Conservation (phyloP, 306 rosid genomes). For the Castanopsis chinensis region DNA sequence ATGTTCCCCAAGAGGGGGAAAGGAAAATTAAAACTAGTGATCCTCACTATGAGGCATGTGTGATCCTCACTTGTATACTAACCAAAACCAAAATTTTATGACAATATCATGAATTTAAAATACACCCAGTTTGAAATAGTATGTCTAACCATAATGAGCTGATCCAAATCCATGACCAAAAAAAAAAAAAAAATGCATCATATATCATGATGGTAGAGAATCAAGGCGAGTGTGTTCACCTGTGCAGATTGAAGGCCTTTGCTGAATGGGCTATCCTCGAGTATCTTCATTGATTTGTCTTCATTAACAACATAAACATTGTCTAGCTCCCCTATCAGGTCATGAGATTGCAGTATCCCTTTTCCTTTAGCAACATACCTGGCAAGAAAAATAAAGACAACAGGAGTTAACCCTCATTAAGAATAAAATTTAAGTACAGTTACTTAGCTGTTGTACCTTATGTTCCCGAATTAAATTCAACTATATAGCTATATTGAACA, state of each 20-base stretch:
- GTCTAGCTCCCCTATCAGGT: conserved; percentile 30
- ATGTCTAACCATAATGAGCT: neutral
- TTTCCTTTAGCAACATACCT: conserved; percentile 46
- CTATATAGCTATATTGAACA: no score
- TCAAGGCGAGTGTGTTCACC: conserved; percentile 20
- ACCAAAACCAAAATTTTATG: no score
- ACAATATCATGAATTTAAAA: no score
- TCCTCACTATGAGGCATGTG: no score
- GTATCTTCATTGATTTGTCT: conserved; percentile 26
- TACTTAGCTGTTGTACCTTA: no score
- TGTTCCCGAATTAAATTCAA: no score
- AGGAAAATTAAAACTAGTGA: no score
- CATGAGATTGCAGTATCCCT: conserved; percentile 45
- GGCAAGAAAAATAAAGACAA: conserved; percentile 2
- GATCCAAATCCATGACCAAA: neutral
- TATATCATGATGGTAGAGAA: neutral
- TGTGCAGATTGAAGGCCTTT: conserved; percentile 52
- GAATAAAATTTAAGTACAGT: no score
- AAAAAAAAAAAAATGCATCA: neutral
- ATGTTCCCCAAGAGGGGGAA: no score
- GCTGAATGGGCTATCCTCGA: conserved; percentile 47
- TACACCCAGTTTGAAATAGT: no score
- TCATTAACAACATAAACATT: conserved; percentile 29
- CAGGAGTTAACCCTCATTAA: neutral
- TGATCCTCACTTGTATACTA: no score